Percentiles rank a stretch among this genome's conserved stretches.
Evolutionary conservation across 371 early-diverging fungal genomes (phyloP).

Genomic region (Catenaria anguillulae): DNA sequence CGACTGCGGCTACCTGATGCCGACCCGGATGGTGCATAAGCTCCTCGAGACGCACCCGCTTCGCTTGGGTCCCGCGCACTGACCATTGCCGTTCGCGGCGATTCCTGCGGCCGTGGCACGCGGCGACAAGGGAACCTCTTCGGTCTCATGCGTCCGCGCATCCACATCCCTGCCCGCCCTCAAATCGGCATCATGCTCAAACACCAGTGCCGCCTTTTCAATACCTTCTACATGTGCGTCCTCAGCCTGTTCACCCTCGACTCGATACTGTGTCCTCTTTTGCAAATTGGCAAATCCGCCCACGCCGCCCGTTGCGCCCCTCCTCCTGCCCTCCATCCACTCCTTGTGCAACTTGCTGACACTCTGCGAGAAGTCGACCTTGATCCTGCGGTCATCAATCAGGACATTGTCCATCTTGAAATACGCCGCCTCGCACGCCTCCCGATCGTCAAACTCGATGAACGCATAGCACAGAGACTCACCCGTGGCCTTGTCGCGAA

Average conservation of each 20-base stretch:
- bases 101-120: too few relatives aligned
- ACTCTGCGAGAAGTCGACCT: conserved; percentile 95
- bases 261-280: conserved; percentile 28
- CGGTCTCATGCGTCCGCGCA: too few relatives aligned
- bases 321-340: conserved; percentile 33
- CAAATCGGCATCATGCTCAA: conserved; percentile 22
- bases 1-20: too few relatives aligned
- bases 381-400: conserved; percentile 91
- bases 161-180: too few relatives aligned
- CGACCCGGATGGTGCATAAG: too few relatives aligned
- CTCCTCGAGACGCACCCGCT: too few relatives aligned
- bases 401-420: conserved; percentile 84
- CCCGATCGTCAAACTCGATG: conserved; percentile 81
- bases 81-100: too few relatives aligned
- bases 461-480: conserved; percentile 87
- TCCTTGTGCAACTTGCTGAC: conserved; percentile 69
- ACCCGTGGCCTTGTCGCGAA: conserved; percentile 69
- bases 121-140: too few relatives aligned
- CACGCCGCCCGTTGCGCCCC: conserved; percentile 21
- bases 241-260: conserved; percentile 13
- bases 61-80: too few relatives aligned
- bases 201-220: conserved; percentile 22
- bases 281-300: conserved; percentile 27
- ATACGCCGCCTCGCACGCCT: conserved; percentile 80
- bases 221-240: conserved; percentile 11